Conservation (phyloP, 352 stramenopile genomes). For the Phytophthora tentaculata region DNA sequence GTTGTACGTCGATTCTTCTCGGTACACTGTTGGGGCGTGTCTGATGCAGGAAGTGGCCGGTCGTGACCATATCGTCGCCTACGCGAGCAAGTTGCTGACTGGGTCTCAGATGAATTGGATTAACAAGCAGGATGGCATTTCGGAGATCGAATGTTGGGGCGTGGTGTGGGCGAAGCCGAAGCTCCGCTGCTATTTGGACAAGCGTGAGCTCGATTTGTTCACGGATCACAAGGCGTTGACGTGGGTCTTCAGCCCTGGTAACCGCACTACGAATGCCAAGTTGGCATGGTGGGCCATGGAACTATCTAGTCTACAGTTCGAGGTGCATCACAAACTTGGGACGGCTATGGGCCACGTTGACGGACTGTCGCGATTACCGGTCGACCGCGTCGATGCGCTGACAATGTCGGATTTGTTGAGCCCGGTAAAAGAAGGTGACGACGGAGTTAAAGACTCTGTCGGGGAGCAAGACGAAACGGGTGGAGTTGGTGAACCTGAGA, state of each 20-base stretch:
- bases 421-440: no score
- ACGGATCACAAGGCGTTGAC: background rate
- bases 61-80: background rate
- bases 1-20: background rate
- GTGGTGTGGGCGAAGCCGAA: background rate
- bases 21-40: background rate
- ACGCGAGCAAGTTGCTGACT: background rate
- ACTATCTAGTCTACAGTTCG: background rate
- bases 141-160: background rate
- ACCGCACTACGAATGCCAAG: background rate
- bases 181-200: background rate
- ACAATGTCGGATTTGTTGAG: no score
- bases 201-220: background rate
- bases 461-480: no score
- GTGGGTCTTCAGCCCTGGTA: background rate
- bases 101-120: background rate
- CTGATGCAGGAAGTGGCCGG: background rate
- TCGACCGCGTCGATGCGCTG: no score
- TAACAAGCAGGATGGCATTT: background rate
- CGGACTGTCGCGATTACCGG: no score
- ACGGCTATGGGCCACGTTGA: no score
- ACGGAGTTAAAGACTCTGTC: no score
- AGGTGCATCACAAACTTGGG: constrained; percentile 21
- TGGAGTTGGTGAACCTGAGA: no score
- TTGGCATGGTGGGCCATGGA: background rate